Conservation (phyloP, 306 rosid genomes). For the Trifolium subterraneum region DNA sequence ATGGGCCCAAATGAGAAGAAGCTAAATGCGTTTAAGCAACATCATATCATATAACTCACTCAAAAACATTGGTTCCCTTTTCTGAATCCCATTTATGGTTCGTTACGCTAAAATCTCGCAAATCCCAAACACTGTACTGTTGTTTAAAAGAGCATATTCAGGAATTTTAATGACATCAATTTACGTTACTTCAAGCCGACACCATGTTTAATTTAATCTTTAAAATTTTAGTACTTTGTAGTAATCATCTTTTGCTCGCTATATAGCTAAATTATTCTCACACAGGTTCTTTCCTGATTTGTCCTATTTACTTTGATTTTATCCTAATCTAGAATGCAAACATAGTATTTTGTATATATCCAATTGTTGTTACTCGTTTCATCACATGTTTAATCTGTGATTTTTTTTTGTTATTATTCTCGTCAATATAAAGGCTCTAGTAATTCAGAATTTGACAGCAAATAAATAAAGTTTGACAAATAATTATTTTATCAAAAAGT, state of each 20-base stretch:
- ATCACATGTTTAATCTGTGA: neutral
- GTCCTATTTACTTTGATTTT: slow-evolving; percentile 1
- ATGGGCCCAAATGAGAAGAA: slow-evolving; percentile 37
- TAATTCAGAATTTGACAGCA: no score
- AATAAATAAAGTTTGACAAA: no score
- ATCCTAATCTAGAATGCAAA: neutral
- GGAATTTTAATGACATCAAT: slow-evolving; percentile 49
- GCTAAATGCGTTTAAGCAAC: slow-evolving; percentile 86
- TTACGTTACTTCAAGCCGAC: slow-evolving; percentile 60
- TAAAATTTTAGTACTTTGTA: neutral
- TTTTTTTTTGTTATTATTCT: no score
- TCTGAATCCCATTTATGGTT: slow-evolving; percentile 64
- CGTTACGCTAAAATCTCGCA: slow-evolving; percentile 97
- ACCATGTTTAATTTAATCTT: slow-evolving; percentile 37
- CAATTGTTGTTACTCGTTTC: neutral
- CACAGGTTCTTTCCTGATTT: neutral
- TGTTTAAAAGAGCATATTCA: slow-evolving; percentile 30
- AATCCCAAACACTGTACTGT: slow-evolving; percentile 56
- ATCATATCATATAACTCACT: slow-evolving; percentile 37
- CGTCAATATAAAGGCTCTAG: no score
- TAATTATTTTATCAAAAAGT: no score
- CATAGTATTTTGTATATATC: neutral
- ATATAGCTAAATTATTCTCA: neutral
- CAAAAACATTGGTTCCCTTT: slow-evolving; percentile 51
- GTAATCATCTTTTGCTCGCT: neutral